A percentile compares a stretch with the other conserved stretches of the same genome.
Conservation (phyloP, 192 early-diverging fungal species). For the Phycomyces nitens region DNA sequence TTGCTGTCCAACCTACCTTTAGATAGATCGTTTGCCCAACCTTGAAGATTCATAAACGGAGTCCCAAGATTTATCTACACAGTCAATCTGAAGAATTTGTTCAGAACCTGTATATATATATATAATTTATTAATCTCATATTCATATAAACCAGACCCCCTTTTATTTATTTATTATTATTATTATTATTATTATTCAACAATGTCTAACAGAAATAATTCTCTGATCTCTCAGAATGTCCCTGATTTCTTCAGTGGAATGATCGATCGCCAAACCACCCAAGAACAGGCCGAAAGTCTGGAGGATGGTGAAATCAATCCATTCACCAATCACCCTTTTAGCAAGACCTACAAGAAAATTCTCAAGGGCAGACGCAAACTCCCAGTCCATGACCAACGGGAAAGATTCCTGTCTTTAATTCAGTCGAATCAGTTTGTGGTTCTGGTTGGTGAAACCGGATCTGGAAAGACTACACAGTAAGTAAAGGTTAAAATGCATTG, state of each 20-base stretch:
- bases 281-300: constrained; percentile 69
- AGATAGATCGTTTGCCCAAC: no score
- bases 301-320: constrained; percentile 74
- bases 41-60: no score
- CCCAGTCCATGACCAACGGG: constrained; percentile 82
- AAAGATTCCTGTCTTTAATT: constrained; percentile 80
- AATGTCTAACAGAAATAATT: no score
- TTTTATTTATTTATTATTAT: no score
- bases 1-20: no score
- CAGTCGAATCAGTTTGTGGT: constrained; percentile 82
- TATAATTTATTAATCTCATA: no score
- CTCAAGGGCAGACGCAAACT: constrained; percentile 78
- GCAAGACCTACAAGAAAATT: constrained; percentile 67
- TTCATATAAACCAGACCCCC: no score
- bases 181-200: no score
- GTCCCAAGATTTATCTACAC: no score
- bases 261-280: constrained; percentile 71
- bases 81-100: no score
- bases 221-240: no score
- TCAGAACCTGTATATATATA: no score
- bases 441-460: constrained; percentile 96
- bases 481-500: not conserved
- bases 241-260: constrained; percentile 38
- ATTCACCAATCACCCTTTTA: constrained; percentile 84
- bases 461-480: constrained; percentile 94